Base-by-base conservation (phyloP, 2,329 filamentous ascomycete species). In the Penicillium sp. region DNA sequence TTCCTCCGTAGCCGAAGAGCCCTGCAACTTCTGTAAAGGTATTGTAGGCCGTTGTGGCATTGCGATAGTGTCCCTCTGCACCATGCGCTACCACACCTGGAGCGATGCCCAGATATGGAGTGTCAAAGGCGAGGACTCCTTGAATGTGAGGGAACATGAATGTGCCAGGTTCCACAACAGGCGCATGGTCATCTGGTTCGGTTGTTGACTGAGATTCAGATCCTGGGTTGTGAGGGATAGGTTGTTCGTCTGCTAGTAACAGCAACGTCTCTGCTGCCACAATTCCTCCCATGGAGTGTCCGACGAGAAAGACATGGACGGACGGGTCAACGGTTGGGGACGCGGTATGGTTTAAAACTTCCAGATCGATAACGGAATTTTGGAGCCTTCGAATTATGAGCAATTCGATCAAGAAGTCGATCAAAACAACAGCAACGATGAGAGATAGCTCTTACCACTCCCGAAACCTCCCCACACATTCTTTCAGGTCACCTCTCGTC, bases 71-170 rank as follows among this genome's bases (percentile, higher is more conserved):
- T 38, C 83, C 86, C 76, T 97, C 91, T 5, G 92, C 92, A 0
- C 76, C 74, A 56, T 80, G 76, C 7, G 78, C 78, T 14, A 78
- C 69, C 33, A 80, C 77, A 2, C 74, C 73, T 2, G 75, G 76
- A 2, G 78, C 74, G 53, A 79, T 77, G 5, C 79, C 79, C 35
- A 81, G 69, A 47, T 89, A 99, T 1, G 94, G 94, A 0, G 94
- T 99, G 73, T 97, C 92, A 69, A 96, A 96, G 45, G 92, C 90
- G 43, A 97, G 81, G 24, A 97, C 83, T 60, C 89, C 92, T 72
- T 92, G 88, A 58, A 97, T 85, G 70, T 91, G 92, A 1, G 92
- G 92, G 69, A 97, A 97, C 87, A 96, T 92, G 69, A 95, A 84
- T 11, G 64, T 64, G 16, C 61, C 63, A 3, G 64, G 70, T 35